These are phyloP conservation scores for Pseudopyricularia cyperi DNA, from an alignment of 2,329 filamentous ascomycete genomes.

Conservation along the genomic window DNA sequence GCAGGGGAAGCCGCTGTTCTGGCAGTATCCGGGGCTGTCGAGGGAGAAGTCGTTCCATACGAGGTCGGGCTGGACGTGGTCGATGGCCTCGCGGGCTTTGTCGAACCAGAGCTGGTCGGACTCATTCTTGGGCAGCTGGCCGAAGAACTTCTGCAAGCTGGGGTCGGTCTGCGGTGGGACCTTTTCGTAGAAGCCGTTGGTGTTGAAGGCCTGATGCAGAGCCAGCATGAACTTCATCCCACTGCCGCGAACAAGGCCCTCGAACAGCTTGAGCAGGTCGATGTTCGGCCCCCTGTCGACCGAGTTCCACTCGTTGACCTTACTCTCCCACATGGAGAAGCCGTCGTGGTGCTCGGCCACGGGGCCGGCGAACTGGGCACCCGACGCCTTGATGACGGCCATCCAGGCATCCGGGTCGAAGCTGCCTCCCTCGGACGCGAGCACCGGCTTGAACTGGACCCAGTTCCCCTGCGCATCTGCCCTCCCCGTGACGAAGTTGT, in stretches of 20 bases:
- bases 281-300: not conserved
- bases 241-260: not conserved
- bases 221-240: not conserved
- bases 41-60: constrained; percentile 1
- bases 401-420: constrained; percentile 17
- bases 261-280: constrained; percentile 1
- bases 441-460: constrained; percentile 2
- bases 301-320: constrained; percentile 2
- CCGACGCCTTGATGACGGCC: constrained; percentile 21
- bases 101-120: not conserved
- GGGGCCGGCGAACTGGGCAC: constrained; percentile 29
- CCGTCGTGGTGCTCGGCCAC: constrained; percentile 35
- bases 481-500: not conserved
- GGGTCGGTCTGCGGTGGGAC: not conserved
- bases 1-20: not conserved
- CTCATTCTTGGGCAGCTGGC: constrained; percentile 1
- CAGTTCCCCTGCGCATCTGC: constrained; percentile 21
- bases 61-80: not conserved
- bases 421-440: not conserved
- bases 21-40: not conserved
- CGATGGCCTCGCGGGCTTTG: not conserved
- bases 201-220: constrained; percentile 1
- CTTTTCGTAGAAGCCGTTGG: not conserved
- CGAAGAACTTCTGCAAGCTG: constrained; percentile 1
- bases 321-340: constrained; percentile 18